These are phyloP conservation scores for Cercospora nicotianae DNA, from an alignment of 2,329 filamentous ascomycete genomes.

Conservation along the genomic window DNA sequence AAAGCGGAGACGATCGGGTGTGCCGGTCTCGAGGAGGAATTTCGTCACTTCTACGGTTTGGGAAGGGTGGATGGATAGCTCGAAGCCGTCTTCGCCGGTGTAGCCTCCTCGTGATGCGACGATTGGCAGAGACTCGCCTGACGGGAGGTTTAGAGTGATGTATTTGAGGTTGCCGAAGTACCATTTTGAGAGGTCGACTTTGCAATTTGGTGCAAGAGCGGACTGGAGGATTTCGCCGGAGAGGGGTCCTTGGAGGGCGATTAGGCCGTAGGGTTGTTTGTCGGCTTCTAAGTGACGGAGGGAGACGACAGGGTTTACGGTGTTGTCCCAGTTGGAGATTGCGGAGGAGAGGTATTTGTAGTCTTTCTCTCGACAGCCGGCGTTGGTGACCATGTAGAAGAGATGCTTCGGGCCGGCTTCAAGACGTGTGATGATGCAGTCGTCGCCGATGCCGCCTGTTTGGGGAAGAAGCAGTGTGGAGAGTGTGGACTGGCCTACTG, in stretches of 20 bases:
- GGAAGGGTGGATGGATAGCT: slow-evolving; percentile 77
- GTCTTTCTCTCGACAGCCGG: slow-evolving; percentile 87
- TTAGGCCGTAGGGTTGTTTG: slow-evolving; percentile 66
- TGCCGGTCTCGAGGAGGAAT: slow-evolving; percentile 62
- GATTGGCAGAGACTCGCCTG: slow-evolving; percentile 52
- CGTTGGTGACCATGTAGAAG: slow-evolving; percentile 96
- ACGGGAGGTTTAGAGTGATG: slow-evolving; percentile 63
- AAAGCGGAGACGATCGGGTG: slow-evolving; percentile 66
- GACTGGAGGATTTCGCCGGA: slow-evolving; percentile 67
- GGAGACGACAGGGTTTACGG: slow-evolving; percentile 44
- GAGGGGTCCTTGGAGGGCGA: slow-evolving; percentile 87
- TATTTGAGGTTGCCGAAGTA: slow-evolving; percentile 78
- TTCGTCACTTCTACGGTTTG: slow-evolving; percentile 67
- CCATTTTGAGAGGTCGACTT: slow-evolving; percentile 59
- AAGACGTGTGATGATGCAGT: slow-evolving; percentile 86
- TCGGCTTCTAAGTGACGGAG: slow-evolving; percentile 39
- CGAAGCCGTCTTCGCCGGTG: slow-evolving; percentile 97
- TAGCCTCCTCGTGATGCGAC: slow-evolving; percentile 89
- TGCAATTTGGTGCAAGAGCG: slow-evolving; percentile 56
- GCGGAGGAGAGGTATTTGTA: slow-evolving; percentile 71
- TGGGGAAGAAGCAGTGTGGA: slow-evolving; percentile 77
- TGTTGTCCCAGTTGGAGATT: slow-evolving; percentile 61
- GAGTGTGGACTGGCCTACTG: slow-evolving; percentile 70
- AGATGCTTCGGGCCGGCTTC: slow-evolving; percentile 50
- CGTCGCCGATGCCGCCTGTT: slow-evolving; percentile 90